A percentile compares a stretch with the other conserved stretches of the same genome.
Evolutionary conservation across 1,139 yeast genomes (phyloP).

Genomic region (Scheffersomyces insectosa): DNA sequence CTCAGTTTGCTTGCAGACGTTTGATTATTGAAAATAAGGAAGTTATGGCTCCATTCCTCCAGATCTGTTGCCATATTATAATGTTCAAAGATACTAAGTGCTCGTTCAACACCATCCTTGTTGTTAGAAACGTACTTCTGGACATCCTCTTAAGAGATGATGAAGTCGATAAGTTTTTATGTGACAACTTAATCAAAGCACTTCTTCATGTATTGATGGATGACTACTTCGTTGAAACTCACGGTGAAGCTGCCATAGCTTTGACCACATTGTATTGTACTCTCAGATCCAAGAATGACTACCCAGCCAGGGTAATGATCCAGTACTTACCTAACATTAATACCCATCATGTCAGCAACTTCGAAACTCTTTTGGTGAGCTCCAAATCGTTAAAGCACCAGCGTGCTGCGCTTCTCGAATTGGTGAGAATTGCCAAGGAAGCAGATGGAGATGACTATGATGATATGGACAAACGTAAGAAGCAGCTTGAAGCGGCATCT

Average conservation of each 20-base stretch:
- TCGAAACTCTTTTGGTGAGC: conserved; percentile 60
- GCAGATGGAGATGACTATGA: conserved; percentile 28
- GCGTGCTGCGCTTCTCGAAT: conserved; percentile 69
- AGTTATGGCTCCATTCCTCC: conserved; percentile 77
- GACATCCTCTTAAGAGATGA: conserved; percentile 70
- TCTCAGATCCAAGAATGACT: conserved; percentile 61
- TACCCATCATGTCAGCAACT: conserved; percentile 47
- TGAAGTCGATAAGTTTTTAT: conserved; percentile 76
- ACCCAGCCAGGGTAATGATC: conserved; percentile 52
- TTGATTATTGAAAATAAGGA: conserved; percentile 65
- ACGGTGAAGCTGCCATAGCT: conserved; percentile 87
- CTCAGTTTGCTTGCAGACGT: conserved; percentile 65
- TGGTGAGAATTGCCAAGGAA: conserved; percentile 50
- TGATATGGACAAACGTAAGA: conserved; percentile 49
- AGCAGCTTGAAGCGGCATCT: conserved; percentile 44
- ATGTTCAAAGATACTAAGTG: conserved; percentile 88
- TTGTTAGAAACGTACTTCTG: conserved; percentile 66
- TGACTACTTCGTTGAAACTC: conserved; percentile 81
- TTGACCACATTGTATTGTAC: conserved; percentile 78
- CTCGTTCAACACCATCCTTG: conserved; percentile 83
- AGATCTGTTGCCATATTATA: conserved; percentile 73
- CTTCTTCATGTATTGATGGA: conserved; percentile 61
- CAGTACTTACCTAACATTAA: conserved; percentile 45
- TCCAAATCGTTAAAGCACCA: conserved; percentile 73
- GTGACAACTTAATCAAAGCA: conserved; percentile 54